Percentiles rank a stretch among this genome's conserved stretches.
Evolutionary conservation across 768 basidiomycete species (phyloP).

Genomic region (Collybia sordida): DNA sequence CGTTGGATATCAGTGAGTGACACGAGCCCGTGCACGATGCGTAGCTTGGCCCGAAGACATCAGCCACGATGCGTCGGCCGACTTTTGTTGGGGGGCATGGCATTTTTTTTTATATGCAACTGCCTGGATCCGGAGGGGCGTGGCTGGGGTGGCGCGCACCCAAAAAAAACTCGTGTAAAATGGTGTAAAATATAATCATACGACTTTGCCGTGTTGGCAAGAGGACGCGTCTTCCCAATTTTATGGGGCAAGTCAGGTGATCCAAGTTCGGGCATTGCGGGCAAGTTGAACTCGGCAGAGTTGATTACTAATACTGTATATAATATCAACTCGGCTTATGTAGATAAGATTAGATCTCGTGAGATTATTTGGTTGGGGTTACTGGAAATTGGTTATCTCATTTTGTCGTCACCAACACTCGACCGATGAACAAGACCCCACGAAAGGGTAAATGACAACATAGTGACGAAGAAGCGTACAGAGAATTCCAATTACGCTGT

Average conservation of each 20-base stretch:
- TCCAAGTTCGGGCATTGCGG: background rate
- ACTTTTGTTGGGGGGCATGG: background rate
- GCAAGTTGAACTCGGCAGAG: no score
- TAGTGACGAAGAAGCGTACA: no score
- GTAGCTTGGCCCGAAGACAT: conserved; percentile 2
- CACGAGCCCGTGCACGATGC: no score
- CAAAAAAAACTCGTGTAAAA: background rate
- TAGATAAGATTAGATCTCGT: conserved; percentile 1
- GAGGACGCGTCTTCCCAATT: background rate
- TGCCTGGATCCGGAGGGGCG: no score
- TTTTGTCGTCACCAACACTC: background rate
- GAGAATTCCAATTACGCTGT: no score
- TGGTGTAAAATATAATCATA: background rate
- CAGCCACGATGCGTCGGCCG: background rate
- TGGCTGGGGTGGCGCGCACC: background rate
- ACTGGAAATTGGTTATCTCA: background rate
- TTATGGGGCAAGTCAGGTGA: background rate
- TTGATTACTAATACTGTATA: background rate
- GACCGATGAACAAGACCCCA: background rate
- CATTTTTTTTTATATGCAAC: no score
- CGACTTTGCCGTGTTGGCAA: background rate
- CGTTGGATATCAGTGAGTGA: no score
- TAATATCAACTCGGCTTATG: no score
- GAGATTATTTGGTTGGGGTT: background rate
- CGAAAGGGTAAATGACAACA: no score